phyloP scores from a whole-genome alignment of 2,329 filamentous ascomycete genomes.

The Microdochium trichocladiopsis region DNA sequence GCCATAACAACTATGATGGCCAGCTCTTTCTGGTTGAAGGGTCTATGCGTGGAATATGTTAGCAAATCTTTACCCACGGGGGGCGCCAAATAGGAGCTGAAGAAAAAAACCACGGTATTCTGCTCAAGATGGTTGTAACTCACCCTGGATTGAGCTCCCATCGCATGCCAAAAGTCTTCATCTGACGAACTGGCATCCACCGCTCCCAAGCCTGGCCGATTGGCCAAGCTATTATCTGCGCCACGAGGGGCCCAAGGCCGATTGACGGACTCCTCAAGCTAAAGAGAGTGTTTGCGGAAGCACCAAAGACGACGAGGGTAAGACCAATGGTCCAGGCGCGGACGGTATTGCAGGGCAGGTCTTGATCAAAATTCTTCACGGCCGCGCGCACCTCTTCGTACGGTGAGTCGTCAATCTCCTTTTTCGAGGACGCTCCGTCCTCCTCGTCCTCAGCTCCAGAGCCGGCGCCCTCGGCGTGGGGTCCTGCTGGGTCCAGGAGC shows the following conservation, averaged over 20 bases:
- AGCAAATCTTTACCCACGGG: background rate
- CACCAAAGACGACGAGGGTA: constrained; percentile 46
- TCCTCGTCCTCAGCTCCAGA: constrained; percentile 17
- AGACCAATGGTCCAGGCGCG: constrained; percentile 59
- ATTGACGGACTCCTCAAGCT: constrained; percentile 57
- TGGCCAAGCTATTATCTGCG: constrained; percentile 58
- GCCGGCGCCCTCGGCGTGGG: constrained; percentile 13
- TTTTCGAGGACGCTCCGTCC: constrained; percentile 23
- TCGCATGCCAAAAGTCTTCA: constrained; percentile 42
- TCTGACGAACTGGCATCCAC: constrained; percentile 40
- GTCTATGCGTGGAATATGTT: constrained; percentile 12
- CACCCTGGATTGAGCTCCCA: constrained; percentile 56
- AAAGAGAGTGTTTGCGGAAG: constrained; percentile 57
- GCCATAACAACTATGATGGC: constrained; percentile 64
- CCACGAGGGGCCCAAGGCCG: constrained; percentile 51
- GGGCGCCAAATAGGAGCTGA: no score
- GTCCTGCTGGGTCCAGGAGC: constrained; percentile 40
- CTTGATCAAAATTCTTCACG: constrained; percentile 57
- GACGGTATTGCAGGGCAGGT: constrained; percentile 58
- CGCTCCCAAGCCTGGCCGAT: constrained; percentile 55
- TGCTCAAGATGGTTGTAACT: background rate
- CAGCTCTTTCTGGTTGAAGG: constrained; percentile 67
- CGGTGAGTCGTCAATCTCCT: constrained; percentile 50
- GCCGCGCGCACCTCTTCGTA: constrained; percentile 61
- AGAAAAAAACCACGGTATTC: background rate